Evolutionary conservation across 73 alveolate species (phyloP).

Genomic region (Stentor coeruleus): DNA sequence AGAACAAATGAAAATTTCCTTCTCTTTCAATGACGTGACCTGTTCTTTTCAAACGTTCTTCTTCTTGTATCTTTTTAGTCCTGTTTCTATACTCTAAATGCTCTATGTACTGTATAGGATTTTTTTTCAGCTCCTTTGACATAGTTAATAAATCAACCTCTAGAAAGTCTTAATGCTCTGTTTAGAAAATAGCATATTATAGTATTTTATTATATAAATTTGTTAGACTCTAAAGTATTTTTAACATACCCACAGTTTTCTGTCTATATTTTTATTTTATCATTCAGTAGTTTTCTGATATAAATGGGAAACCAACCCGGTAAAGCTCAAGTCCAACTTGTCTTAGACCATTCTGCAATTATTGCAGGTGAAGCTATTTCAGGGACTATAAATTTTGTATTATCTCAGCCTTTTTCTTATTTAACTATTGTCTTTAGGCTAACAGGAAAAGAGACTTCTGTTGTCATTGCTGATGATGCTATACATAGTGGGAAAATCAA

Average conservation of each 20-base stretch:
- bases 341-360: not conserved
- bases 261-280: too few species aligned
- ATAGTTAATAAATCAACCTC: too few species aligned
- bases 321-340: not conserved
- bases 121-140: not conserved
- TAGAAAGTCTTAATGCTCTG: too few species aligned
- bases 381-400: not conserved
- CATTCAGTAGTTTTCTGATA: too few species aligned
- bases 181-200: too few species aligned
- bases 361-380: not conserved
- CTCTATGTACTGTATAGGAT: not conserved
- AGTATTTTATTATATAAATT: too few species aligned
- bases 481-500: too few species aligned
- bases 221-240: too few species aligned
- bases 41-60: not conserved
- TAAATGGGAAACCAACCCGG: not conserved
- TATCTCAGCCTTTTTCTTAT: not conserved
- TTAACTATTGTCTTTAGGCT: not conserved
- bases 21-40: constrained; percentile 2
- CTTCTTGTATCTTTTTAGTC: not conserved
- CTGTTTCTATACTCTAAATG: not conserved
- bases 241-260: too few species aligned
- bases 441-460: not conserved
- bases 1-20: not conserved
- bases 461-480: not conserved